Conservation (phyloP, 345 rosid species). For the Rubroshorea leprosula region DNA sequence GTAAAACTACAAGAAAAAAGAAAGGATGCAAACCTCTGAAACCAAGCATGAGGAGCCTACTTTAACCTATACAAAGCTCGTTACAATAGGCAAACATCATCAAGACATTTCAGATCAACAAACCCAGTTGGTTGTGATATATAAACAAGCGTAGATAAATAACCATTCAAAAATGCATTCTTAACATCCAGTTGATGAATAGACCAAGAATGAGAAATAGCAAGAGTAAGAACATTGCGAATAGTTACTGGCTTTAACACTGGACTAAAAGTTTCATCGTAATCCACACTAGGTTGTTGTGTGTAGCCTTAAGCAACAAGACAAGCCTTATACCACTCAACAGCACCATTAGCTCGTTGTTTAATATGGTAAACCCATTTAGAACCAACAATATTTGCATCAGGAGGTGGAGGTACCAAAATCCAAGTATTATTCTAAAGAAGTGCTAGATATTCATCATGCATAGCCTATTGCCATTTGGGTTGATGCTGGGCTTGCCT, state of each 20-base stretch:
- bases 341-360: not conserved
- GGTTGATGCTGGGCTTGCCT: no score
- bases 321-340: not conserved
- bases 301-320: no score
- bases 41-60: not conserved
- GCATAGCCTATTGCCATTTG: not conserved
- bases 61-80: not conserved
- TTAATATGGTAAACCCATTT: not conserved
- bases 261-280: not conserved
- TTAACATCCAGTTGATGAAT: not conserved
- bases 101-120: not conserved
- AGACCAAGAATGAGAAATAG: not conserved
- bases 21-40: not conserved
- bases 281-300: no score
- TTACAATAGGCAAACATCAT: not conserved
- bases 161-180: no score
- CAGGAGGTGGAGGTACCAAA: not conserved
- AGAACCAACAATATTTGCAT: not conserved
- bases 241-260: not conserved
- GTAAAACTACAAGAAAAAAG: not conserved
- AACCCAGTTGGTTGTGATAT: not conserved
- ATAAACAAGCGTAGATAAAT: not conserved
- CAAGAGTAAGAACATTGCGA: not conserved
- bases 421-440: not conserved
- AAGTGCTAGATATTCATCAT: not conserved